A percentile compares a stretch with the other conserved stretches of the same genome.
phyloP scores from a whole-genome alignment of 768 basidiomycete species.

The Ramaria sp. region DNA sequence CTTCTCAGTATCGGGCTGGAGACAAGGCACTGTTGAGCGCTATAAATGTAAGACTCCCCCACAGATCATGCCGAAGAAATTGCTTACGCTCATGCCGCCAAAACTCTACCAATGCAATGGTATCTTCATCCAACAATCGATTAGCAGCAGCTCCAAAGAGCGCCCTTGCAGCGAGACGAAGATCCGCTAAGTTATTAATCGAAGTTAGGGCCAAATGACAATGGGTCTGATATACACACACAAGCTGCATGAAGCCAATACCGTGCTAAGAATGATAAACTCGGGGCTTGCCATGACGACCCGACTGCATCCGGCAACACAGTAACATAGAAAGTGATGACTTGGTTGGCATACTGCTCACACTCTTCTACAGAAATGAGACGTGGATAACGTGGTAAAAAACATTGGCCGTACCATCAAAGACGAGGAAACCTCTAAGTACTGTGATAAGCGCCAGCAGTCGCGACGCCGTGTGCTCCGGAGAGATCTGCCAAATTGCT shows the following conservation, averaged over 20 bases:
- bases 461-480: conserved; percentile 56
- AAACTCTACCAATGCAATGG: conserved; percentile 43
- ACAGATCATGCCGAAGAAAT: neutral
- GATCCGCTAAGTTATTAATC: conserved; percentile 38
- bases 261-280: conserved; percentile 58
- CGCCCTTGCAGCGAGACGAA: conserved; percentile 65
- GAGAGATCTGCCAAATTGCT: conserved; percentile 66
- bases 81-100: conserved; percentile 56
- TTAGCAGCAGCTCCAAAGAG: conserved; percentile 71
- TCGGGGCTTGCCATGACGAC: conserved; percentile 50
- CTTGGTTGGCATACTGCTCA: conserved; percentile 56
- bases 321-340: conserved; percentile 72
- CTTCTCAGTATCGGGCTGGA: conserved; percentile 50
- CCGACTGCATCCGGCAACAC: conserved; percentile 58
- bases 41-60: neutral
- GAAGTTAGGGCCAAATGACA: conserved; percentile 1
- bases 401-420: conserved; percentile 41
- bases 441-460: conserved; percentile 56
- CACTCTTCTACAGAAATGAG: conserved; percentile 36
- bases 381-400: neutral
- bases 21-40: conserved; percentile 39
- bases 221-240: conserved; percentile 23
- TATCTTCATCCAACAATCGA: conserved; percentile 57
- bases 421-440: conserved; percentile 61
- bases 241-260: conserved; percentile 71